These are phyloP conservation scores for Stellera chamaejasme DNA, from an alignment of 345 rosid genomes.

Conservation along the genomic window DNA sequence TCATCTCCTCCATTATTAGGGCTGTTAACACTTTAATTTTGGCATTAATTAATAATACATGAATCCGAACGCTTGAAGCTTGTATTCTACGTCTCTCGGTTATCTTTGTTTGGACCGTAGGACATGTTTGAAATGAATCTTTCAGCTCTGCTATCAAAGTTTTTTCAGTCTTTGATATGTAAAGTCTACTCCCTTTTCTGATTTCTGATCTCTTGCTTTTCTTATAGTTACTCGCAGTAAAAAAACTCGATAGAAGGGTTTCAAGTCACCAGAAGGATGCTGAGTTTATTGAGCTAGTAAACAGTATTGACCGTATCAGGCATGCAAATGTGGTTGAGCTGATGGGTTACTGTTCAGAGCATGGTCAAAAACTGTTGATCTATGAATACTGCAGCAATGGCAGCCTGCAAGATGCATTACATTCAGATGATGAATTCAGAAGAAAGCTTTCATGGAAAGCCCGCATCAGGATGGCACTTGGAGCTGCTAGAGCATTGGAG, in stretches of 20 bases:
- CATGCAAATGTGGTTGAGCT: slow-evolving; percentile 84
- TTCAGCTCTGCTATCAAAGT: too few species aligned
- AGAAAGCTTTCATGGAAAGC: slow-evolving; percentile 67
- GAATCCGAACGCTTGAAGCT: neutral
- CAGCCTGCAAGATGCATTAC: slow-evolving; percentile 72
- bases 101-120: neutral
- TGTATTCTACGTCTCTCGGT: neutral
- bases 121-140: neutral
- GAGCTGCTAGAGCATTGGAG: slow-evolving; percentile 95
- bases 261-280: slow-evolving; percentile 63
- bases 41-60: neutral
- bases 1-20: neutral
- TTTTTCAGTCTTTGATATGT: neutral
- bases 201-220: slow-evolving; percentile 17
- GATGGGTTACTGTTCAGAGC: slow-evolving; percentile 96
- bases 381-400: slow-evolving; percentile 87
- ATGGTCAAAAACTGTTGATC: slow-evolving; percentile 81
- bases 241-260: slow-evolving; percentile 74
- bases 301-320: slow-evolving; percentile 67
- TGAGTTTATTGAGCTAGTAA: slow-evolving; percentile 75
- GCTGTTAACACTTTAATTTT: neutral
- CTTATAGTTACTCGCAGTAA: slow-evolving; percentile 73
- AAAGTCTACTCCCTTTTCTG: slow-evolving; percentile 4
- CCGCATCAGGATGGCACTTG: slow-evolving; percentile 80
- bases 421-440: slow-evolving; percentile 72